Evolutionary conservation across 805 yeast species (phyloP), one percentile per base, ranked within the genome.

Genomic region (Isabelozyma gotoi): DNA sequence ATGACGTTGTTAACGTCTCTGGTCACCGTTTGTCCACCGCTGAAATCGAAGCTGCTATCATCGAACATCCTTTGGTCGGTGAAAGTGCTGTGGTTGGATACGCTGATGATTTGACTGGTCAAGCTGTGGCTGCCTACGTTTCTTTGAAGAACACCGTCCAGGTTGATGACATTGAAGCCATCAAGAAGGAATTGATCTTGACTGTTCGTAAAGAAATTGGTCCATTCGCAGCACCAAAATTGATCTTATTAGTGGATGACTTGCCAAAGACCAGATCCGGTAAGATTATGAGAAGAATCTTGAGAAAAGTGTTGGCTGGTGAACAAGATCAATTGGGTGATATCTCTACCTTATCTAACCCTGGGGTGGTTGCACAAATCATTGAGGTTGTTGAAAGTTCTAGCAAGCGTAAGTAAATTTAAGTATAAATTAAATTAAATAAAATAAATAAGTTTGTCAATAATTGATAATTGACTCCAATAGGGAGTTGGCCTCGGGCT

Each of bases 11-110:
- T 54, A 94, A 94, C 62, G 98, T 94, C 33, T 85, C 96, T 41
- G 99, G 99, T 53, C 99, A 94, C 72, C 84, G 99, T 68, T 78
- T 94, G 54, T 89, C 97, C n/a, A 92, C 99, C 37, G 95, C 98
- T 18, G 99, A 94, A 73, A 94, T 94, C 56, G 99, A 94, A 72
- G 85, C 96, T 36, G 94, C 96, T 31, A 74, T 91, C 57, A 77
- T 82, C 51, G 90, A 85, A 60, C 89, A 88, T 70, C 74, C 75
- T 31, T 74, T 78, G 52, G 97, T 94, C 42, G 85, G 89, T 37
- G 99, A 94, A 73, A 76, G 92, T 56, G 99, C 99, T n/a, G 98
- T 92, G 40, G 96, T 92, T 44, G 98, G 98, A 49, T 82, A 88
- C 55, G 80, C 84, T 48, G 98, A 94, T 66, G 99, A 94, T 59